Evolutionary conservation across 257 asterid species (phyloP).

Genomic region (Capsicum rhomboideum): DNA sequence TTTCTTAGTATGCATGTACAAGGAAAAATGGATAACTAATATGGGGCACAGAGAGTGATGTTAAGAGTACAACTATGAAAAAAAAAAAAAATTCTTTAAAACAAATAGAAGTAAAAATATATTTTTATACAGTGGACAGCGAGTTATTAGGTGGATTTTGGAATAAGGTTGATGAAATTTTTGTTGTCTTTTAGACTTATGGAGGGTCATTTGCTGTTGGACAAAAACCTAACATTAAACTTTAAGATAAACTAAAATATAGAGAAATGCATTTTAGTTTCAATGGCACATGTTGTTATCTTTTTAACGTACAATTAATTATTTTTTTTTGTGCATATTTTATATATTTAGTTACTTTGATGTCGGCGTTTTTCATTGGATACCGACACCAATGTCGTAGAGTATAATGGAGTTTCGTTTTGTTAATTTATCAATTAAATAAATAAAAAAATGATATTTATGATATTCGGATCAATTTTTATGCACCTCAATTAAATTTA

Average conservation of each 20-base stretch:
- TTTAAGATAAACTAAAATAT: neutral
- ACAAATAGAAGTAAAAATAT: no score
- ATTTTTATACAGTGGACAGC: no score
- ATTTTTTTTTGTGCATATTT: neutral
- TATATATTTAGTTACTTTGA: neutral
- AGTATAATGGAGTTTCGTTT: neutral
- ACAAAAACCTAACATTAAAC: neutral
- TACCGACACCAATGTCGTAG: neutral
- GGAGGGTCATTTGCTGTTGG: neutral
- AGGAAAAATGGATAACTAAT: no score
- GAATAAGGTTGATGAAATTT: neutral
- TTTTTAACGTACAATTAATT: neutral
- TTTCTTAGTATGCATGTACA: no score
- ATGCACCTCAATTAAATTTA: no score
- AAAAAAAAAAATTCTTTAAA: no score
- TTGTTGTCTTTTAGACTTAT: neutral
- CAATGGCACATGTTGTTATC: neutral
- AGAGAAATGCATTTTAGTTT: neutral
- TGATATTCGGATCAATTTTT: no score
- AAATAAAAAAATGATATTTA: neutral
- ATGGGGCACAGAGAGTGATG: no score
- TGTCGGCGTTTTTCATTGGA: neutral
- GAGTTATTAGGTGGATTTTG: neutral
- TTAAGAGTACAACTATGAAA: no score
- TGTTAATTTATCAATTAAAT: neutral